Evolutionary conservation across 75 land plant genomes (phyloP).

Genomic region (Pseudotsuga menziesii): DNA sequence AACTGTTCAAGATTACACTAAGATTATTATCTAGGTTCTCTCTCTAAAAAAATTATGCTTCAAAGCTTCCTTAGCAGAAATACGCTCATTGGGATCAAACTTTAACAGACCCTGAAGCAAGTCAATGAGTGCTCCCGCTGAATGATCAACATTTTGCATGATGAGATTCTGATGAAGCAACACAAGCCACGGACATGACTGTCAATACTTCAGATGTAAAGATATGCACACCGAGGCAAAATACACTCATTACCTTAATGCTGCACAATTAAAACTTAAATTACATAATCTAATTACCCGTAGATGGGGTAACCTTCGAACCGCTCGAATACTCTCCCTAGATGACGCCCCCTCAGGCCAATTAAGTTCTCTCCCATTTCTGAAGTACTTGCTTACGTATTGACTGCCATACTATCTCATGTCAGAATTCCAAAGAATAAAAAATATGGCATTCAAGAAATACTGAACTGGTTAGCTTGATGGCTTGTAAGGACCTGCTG

Average conservation of each 20-base stretch:
- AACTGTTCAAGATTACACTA: neutral
- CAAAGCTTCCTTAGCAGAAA: conserved; percentile 33
- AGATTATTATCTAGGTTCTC: neutral
- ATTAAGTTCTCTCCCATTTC: conserved; percentile 48
- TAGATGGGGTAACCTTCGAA: conserved; percentile 59
- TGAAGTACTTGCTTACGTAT: conserved; percentile 46
- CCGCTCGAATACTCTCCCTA: conserved; percentile 73
- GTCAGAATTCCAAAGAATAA: too few species aligned
- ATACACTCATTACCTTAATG: neutral
- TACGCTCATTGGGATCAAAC: conserved; percentile 25
- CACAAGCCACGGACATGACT: neutral
- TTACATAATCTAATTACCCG: conserved; percentile 23
- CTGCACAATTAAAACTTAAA: neutral
- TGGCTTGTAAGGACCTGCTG: too few species aligned
- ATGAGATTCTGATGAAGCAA: conserved; percentile 14
- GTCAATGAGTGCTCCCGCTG: conserved; percentile 24
- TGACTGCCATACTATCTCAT: too few species aligned
- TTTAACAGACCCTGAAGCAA: conserved; percentile 32
- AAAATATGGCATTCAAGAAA: too few species aligned
- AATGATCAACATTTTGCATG: conserved; percentile 37
- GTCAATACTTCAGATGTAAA: neutral
- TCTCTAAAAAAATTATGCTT: conserved; percentile 30
- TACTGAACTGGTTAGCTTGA: too few species aligned
- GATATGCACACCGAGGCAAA: neutral
- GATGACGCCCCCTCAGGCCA: conserved; percentile 87